phyloP scores from a whole-genome alignment of 2,329 filamentous ascomycete species.

The Hansfordia pulvinata region DNA sequence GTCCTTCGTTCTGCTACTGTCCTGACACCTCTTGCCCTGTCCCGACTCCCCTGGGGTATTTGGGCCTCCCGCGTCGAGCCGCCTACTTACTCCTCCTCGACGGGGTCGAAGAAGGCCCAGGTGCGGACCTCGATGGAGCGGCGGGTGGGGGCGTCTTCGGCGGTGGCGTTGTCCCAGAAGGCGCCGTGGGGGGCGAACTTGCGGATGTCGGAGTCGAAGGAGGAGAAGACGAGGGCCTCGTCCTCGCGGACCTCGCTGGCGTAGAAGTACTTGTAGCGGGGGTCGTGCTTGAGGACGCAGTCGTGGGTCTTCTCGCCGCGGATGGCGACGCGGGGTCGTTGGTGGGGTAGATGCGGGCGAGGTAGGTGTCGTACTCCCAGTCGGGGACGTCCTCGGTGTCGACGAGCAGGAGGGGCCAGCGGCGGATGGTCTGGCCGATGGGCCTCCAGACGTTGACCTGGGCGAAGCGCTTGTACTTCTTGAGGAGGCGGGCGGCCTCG shows the following conservation, averaged over 20 bases:
- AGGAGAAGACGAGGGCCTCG: constrained; percentile 14
- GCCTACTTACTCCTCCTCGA: no score
- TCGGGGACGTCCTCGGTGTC: constrained; percentile 10
- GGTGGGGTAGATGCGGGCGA: constrained; percentile 11
- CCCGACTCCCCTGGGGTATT: no score
- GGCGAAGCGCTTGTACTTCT: constrained; percentile 11
- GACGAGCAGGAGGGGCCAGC: constrained; percentile 15
- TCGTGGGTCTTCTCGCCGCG: constrained; percentile 13
- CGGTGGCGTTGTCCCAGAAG: constrained; percentile 14
- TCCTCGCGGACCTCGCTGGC: constrained; percentile 12
- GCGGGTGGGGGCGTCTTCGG: constrained; percentile 11
- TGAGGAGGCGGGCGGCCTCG: constrained; percentile 11
- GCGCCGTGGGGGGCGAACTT: constrained; percentile 15
- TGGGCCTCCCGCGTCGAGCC: no score
- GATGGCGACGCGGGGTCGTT: constrained; percentile 13
- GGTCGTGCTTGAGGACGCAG: constrained; percentile 14
- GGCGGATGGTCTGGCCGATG: constrained; percentile 11
- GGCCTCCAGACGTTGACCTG: constrained; percentile 16
- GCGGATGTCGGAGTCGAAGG: constrained; percentile 13
- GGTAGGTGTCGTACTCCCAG: constrained; percentile 13
- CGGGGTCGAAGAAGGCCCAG: constrained; percentile 15
- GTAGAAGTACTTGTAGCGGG: constrained; percentile 14
- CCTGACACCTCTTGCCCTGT: no score
- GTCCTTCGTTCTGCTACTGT: no score
- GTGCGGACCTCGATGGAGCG: constrained; percentile 15